Conservation (phyloP, 768 basidiomycete species). For the Cyclocybe cylindracea region DNA sequence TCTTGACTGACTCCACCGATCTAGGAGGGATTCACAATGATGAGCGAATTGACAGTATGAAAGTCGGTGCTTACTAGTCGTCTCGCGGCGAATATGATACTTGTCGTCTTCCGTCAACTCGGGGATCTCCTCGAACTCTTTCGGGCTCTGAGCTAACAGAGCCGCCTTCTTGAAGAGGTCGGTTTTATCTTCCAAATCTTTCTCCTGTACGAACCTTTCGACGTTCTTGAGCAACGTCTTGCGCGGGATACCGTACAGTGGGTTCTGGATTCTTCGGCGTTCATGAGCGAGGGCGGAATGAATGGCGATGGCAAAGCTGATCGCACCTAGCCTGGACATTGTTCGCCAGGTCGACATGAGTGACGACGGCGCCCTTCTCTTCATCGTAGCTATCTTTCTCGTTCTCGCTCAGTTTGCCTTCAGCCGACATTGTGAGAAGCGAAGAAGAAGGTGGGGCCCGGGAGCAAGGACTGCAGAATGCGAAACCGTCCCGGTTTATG, state of each 20-base stretch:
- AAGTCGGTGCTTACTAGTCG: conserved; percentile 35
- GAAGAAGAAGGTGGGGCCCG: conserved; percentile 8
- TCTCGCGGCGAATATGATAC: conserved; percentile 44
- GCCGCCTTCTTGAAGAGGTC: conserved; percentile 67
- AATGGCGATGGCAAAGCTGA: background rate
- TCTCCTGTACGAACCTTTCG: conserved; percentile 56
- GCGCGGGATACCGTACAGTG: conserved; percentile 56
- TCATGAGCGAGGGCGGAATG: background rate
- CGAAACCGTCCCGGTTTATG: conserved; percentile 16
- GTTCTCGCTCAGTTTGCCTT: conserved; percentile 17
- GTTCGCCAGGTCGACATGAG: conserved; percentile 32
- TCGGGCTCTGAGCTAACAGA: conserved; percentile 69
- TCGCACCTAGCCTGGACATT: conserved; percentile 43
- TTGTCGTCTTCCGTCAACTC: conserved; percentile 39
- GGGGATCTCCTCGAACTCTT: conserved; percentile 41
- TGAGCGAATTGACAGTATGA: conserved; percentile 3
- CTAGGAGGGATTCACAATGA: conserved; percentile 18
- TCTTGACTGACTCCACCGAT: conserved; percentile 50
- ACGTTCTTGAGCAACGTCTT: conserved; percentile 61
- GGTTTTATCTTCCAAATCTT: conserved; percentile 45
- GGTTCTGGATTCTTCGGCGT: conserved; percentile 42
- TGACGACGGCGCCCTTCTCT: conserved; percentile 18
- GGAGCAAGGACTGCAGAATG: conserved; percentile 13
- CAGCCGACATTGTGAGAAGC: conserved; percentile 25
- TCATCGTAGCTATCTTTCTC: conserved; percentile 22